Percentiles rank a stretch among this genome's conserved stretches.
Conservation (phyloP, 805 yeast genomes). For the Yamadazyma kitorensis region DNA sequence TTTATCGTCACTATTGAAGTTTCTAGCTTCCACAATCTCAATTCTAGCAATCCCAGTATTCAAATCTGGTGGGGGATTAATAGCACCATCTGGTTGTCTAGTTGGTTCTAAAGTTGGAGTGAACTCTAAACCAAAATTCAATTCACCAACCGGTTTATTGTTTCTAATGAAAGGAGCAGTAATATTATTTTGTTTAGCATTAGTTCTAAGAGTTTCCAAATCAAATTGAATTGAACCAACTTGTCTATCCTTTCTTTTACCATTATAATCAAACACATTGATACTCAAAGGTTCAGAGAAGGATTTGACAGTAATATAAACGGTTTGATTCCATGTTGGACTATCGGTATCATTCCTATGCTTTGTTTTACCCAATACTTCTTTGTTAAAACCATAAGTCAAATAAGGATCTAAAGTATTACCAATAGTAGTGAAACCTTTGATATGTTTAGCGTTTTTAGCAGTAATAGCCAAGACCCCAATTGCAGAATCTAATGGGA, state of each 20-base stretch:
- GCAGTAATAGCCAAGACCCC: conserved; percentile 79
- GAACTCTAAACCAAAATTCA: conserved; percentile 67
- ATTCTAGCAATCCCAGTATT: conserved; percentile 88
- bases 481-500: conserved; percentile 71
- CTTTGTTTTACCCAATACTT: conserved; percentile 64
- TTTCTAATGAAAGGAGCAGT: conserved; percentile 67
- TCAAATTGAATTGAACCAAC: conserved; percentile 78
- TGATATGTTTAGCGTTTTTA: conserved; percentile 64
- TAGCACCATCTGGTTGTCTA: conserved; percentile 74
- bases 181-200: conserved; percentile 47
- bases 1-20: conserved; percentile 47
- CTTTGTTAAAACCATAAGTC: conserved; percentile 59
- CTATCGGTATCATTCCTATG: conserved; percentile 61
- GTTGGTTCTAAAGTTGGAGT: conserved; percentile 69
- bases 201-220: conserved; percentile 59
- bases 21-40: conserved; percentile 63
- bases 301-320: conserved; percentile 65
- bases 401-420: conserved; percentile 90
- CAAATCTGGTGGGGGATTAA: conserved; percentile 80
- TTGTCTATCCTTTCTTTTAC: conserved; percentile 70
- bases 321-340: conserved; percentile 85
- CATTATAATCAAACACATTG: conserved; percentile 73
- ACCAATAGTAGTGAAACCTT: conserved; percentile 66
- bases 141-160: conserved; percentile 77
- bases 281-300: conserved; percentile 81